phyloP scores from a whole-genome alignment of 768 basidiomycete genomes.

The Serendipita sp. region DNA sequence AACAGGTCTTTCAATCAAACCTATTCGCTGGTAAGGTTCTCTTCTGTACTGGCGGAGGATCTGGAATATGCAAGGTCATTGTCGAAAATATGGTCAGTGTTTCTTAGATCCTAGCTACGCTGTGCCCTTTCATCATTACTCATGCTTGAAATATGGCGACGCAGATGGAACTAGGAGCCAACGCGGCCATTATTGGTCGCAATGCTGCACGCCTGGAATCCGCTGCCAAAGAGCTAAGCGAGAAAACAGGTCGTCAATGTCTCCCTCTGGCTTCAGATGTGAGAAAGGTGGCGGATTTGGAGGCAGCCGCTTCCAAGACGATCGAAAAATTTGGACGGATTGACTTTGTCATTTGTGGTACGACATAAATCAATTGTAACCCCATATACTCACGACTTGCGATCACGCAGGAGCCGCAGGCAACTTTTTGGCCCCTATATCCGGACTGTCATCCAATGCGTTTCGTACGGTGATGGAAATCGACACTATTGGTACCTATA shows the following conservation, averaged over 20 bases:
- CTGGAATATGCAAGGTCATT: slow-evolving; percentile 46
- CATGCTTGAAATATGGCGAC: neutral
- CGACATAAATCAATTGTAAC: slow-evolving; percentile 12
- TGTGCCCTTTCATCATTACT: neutral
- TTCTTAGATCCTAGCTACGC: neutral
- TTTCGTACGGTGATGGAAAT: slow-evolving; percentile 90
- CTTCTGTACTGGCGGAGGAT: slow-evolving; percentile 82
- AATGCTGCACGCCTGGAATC: slow-evolving; percentile 58
- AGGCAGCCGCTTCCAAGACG: slow-evolving; percentile 57
- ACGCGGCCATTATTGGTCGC: slow-evolving; percentile 4
- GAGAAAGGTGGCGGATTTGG: slow-evolving; percentile 52
- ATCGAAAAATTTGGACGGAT: slow-evolving; percentile 69
- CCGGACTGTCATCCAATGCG: slow-evolving; percentile 69
- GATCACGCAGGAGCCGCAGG: slow-evolving; percentile 65
- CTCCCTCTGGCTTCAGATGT: slow-evolving; percentile 71
- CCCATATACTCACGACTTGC: too few relatives aligned
- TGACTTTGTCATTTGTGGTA: slow-evolving; percentile 91
- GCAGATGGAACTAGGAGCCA: slow-evolving; percentile 1
- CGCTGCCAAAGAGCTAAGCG: slow-evolving; percentile 54
- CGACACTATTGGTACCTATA: slow-evolving; percentile 83
- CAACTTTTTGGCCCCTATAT: slow-evolving; percentile 84
- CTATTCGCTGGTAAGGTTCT: slow-evolving; percentile 84
- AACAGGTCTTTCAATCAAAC: slow-evolving; percentile 52
- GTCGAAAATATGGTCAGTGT: neutral
- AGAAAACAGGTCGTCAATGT: slow-evolving; percentile 53